Base-by-base conservation (phyloP, 805 yeast species). In the Clavispora santaluciae region DNA sequence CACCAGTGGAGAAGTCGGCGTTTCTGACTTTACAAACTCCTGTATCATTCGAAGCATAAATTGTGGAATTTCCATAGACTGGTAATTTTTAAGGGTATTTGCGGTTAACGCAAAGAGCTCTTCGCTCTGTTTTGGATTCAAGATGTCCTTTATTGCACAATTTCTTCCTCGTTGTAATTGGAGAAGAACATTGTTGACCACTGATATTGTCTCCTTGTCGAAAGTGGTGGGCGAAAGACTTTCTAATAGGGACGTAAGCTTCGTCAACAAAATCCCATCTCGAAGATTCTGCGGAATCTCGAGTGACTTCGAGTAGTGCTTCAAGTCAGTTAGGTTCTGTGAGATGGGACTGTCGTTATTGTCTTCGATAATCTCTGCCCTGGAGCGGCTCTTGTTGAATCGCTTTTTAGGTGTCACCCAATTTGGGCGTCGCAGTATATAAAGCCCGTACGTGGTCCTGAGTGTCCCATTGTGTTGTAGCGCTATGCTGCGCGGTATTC, bases 21-120 rank as follows among this genome's bases (percentile, higher is more conserved):
- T 10, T 2, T 25, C 23, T 17, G 2, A 37, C 34, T 46, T 41
- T 17, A 58, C 39, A 21, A 60, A 46, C 16, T 46, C 37, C 23
- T 45, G 51, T 2, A 63, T 56, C 24, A 64, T 33, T 2, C 54
- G 34, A 1, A 61, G 53, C 44, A 66, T 44, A 48, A 49, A 66
- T 38, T 54, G 54, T 3, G 72, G 70, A 10, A 59, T 34, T 17
- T 41, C 48, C 4, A 42, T 23, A 9, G 36, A 43, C 24, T 39
- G 43, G 22, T 20, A 25, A 11, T 15, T 37, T 4, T 33, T 33
- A n/a, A 48, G 37, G 21, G 43, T 36, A 10, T 24, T n/a, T 6
- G 55, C 47, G 0, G 63, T 45, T 12, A 39, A 50, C 21, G 51
- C 46, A 33, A 56, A 59, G 9, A 61, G 41, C 12, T 35, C 38